Evolutionary conservation across 352 stramenopile genomes (phyloP).

Genomic region (Phytophthora boehmeriae): DNA sequence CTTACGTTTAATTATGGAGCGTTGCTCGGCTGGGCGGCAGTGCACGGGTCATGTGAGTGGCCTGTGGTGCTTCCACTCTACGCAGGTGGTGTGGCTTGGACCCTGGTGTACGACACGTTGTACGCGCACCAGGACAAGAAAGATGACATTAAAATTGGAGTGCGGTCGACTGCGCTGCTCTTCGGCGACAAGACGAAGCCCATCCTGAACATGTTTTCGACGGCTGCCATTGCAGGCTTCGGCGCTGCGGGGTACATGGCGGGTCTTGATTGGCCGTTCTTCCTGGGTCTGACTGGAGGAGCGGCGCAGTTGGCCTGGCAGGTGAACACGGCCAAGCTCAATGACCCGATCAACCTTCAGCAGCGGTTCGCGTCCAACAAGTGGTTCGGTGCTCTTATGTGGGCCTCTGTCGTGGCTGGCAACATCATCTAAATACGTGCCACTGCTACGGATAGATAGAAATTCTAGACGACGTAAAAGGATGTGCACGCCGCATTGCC

Average conservation of each 20-base stretch:
- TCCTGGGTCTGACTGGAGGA: slow-evolving; percentile 83
- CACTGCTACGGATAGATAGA: no score
- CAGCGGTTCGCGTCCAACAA: slow-evolving; percentile 95
- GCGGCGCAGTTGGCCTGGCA: slow-evolving; percentile 97
- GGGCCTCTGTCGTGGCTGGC: slow-evolving; percentile 78
- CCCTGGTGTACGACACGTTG: slow-evolving; percentile 99
- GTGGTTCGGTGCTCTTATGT: slow-evolving; percentile 86
- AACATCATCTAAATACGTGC: slow-evolving; percentile 54
- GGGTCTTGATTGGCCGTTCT: slow-evolving; percentile 90
- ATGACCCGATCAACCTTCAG: slow-evolving; percentile 94
- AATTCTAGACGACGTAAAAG: no score
- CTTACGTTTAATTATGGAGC: slow-evolving; percentile 99
- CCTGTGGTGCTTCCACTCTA: slow-evolving; percentile 95
- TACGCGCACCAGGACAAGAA: slow-evolving; percentile 99
- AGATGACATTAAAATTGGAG: slow-evolving; percentile 95
- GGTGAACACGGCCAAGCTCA: slow-evolving; percentile 95
- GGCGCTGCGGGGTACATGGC: slow-evolving; percentile 78
- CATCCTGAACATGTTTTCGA: slow-evolving; percentile 90
- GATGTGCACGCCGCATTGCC: no score
- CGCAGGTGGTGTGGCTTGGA: slow-evolving; percentile 95
- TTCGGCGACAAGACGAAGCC: slow-evolving; percentile 96
- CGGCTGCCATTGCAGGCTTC: slow-evolving; percentile 63
- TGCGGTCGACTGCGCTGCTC: slow-evolving; percentile 95
- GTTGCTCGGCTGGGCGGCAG: slow-evolving; percentile 93
- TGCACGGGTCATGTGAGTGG: slow-evolving; percentile 85